Evolutionary conservation across 305 asterid genomes (phyloP).

Genomic region (Plantago coronopus): DNA sequence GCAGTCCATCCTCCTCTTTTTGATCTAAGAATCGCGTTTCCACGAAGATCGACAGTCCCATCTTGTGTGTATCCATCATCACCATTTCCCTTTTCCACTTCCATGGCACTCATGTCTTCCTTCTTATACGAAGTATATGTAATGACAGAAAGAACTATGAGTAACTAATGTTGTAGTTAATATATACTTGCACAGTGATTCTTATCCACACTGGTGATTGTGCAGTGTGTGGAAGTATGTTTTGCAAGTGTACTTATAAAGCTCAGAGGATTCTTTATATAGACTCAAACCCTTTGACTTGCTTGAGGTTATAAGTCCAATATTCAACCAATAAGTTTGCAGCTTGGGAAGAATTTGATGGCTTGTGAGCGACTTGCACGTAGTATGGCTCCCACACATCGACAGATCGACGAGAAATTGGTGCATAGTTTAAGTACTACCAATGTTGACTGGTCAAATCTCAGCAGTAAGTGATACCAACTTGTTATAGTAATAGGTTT

Average conservation of each 20-base stretch:
- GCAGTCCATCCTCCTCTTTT: slow-evolving; percentile 91
- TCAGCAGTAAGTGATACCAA: too few relatives aligned
- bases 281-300: slow-evolving; percentile 4
- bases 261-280: neutral
- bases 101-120: slow-evolving; percentile 24
- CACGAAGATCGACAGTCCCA: slow-evolving; percentile 81
- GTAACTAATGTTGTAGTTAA: too few relatives aligned
- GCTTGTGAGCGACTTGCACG: too few relatives aligned
- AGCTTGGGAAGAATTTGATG: too few relatives aligned
- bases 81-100: slow-evolving; percentile 27
- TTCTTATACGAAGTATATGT: neutral
- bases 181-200: too few relatives aligned
- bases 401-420: too few relatives aligned
- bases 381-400: too few relatives aligned
- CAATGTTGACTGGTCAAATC: too few relatives aligned
- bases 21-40: slow-evolving; percentile 71
- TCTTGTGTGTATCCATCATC: slow-evolving; percentile 61
- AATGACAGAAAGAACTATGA: too few relatives aligned
- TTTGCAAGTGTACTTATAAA: neutral
- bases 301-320: neutral
- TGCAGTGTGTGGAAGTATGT: neutral
- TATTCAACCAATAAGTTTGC: too few relatives aligned
- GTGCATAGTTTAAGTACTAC: too few relatives aligned
- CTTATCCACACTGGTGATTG: neutral
- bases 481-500: too few relatives aligned